phyloP scores from a whole-genome alignment of 495 filamentous ascomycete genomes.

The Neurospora sp. region DNA sequence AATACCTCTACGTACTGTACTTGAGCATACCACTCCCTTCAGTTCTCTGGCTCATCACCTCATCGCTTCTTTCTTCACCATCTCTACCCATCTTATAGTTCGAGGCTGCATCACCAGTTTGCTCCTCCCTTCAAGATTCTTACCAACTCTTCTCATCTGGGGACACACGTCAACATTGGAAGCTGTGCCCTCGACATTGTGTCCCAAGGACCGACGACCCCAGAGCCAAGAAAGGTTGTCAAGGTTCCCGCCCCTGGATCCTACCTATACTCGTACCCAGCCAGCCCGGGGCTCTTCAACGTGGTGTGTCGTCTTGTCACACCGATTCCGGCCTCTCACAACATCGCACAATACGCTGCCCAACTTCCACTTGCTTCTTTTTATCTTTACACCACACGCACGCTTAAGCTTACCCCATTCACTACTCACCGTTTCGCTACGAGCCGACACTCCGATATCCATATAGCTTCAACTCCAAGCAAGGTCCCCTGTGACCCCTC shows the following conservation, averaged over 20 bases:
- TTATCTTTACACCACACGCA: background rate
- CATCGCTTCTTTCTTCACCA: background rate
- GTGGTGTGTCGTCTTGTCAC: background rate
- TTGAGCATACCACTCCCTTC: background rate
- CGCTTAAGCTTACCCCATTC: background rate
- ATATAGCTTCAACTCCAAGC: background rate
- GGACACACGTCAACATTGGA: background rate
- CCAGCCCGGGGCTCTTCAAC: background rate
- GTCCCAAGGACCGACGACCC: background rate
- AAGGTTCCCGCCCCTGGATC: background rate
- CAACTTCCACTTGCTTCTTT: background rate
- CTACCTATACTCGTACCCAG: background rate
- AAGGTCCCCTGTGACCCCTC: constrained; percentile 1
- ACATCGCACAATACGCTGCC: background rate
- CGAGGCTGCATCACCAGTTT: background rate
- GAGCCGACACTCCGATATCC: background rate
- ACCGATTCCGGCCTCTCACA: background rate
- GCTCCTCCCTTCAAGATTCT: background rate
- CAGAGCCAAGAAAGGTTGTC: background rate
- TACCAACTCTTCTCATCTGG: background rate
- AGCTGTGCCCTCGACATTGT: background rate
- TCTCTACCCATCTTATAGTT: background rate
- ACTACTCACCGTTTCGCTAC: background rate
- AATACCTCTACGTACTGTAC: background rate
- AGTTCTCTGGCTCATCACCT: background rate